Evolutionary conservation across 192 early-diverging fungal genomes (phyloP), one percentile per base, ranked within the genome.

Genomic region (Umbelopsis vinacea): DNA sequence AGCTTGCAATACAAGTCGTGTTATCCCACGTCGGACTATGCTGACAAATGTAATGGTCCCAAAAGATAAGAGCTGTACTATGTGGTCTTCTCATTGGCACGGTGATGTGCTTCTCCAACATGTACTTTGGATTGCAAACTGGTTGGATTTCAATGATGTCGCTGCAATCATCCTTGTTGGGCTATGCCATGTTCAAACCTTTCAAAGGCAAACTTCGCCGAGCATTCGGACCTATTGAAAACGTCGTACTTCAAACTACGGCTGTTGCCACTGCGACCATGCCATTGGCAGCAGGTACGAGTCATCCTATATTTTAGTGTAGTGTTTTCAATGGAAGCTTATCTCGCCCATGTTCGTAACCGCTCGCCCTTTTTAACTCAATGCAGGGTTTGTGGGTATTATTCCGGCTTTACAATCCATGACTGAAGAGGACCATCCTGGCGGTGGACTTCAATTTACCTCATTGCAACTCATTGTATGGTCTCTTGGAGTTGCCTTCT

Each of bases 101-200:
- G 10, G 67, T 93, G 14, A 70, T 93, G 50, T 91, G 90, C 46
- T 94, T 94, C 66, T 94, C 94, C 45, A 96, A 96, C 79, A 89
- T 94, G 82, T 96, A 94, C 78, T 92, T 95, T 74, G 94, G 94
- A 1, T 81, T 96, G 35, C 95, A 92, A 72, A 91, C 89, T 47
- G 90, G 90, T 0, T 94, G 91, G 90, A 90, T 91, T 67, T 87
- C 86, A 23, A 92, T 92, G 90, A 91, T 92, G 89, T 91, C 89
- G 10, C 72, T 91, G 33, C 90, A 92, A 71, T 86, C 90, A 14
- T 90, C 90, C 0, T 82, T 93, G 9, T 79, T 93, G 2, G 91
- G 91, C 17, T 95, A 92, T 76, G 93, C 91, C 12, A 87, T 95
- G 22, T 88, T 95, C 75, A 92, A 91, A 67, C 84, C 89, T 14